Evolutionary conservation across 371 early-diverging fungal species (phyloP).

Genomic region (Mortierella sp.): DNA sequence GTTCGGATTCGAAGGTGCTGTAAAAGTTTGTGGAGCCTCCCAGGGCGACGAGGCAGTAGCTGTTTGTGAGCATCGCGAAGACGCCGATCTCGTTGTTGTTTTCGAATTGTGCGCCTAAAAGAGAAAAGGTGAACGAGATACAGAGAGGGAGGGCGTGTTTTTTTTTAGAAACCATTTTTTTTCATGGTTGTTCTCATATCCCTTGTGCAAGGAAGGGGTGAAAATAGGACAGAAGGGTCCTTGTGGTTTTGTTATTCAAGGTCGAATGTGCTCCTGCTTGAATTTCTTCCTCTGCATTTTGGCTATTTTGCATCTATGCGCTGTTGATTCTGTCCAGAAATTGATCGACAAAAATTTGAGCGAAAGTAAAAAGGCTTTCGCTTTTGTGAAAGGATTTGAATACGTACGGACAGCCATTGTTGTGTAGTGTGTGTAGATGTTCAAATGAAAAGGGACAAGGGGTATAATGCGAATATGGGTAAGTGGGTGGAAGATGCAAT

Average conservation of each 20-base stretch:
- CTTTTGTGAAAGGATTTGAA: background rate
- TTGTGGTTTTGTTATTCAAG: no score
- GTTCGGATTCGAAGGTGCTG: conserved; percentile 96
- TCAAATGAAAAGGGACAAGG: background rate
- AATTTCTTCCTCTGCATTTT: no score
- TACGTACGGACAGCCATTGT: conserved; percentile 17
- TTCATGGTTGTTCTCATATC: background rate
- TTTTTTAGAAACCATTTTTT: background rate
- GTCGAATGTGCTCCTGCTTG: no score
- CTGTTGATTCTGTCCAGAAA: no score
- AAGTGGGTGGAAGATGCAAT: background rate
- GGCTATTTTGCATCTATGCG: no score
- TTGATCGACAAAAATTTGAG: no score
- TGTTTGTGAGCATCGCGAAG: conserved; percentile 98
- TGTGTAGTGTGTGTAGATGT: conserved; percentile 9
- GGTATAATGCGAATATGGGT: background rate
- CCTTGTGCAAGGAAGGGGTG: background rate
- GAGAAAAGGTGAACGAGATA: background rate
- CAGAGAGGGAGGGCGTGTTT: background rate
- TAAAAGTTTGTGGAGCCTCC: conserved; percentile 97
- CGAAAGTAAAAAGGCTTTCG: background rate
- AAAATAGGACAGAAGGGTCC: background rate
- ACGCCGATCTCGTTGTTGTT: conserved; percentile 99
- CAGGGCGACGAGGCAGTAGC: conserved; percentile 97
- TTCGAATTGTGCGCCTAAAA: conserved; percentile 95